Evolutionary conservation across 2,329 filamentous ascomycete genomes (phyloP).

Genomic region (Neofusicoccum laricinum): DNA sequence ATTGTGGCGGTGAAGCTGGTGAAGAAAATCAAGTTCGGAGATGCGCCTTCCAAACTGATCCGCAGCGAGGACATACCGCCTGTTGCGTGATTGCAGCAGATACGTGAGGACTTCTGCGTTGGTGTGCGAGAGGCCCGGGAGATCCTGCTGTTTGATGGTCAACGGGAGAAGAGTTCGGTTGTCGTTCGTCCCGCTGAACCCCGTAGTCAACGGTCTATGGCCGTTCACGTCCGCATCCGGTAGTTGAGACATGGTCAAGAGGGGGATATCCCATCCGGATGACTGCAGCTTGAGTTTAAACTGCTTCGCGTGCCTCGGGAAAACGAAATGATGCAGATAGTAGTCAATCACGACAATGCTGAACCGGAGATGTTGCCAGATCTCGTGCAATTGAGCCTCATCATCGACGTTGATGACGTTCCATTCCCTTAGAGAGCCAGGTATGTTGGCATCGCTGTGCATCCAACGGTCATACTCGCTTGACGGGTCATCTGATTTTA

Average conservation of each 20-base stretch:
- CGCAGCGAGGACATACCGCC: conserved; percentile 42
- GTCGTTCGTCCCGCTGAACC: conserved; percentile 73
- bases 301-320: conserved; percentile 62
- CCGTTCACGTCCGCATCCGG: neutral
- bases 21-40: conserved; percentile 47
- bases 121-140: conserved; percentile 55
- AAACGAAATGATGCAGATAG: conserved; percentile 64
- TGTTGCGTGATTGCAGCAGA: conserved; percentile 53
- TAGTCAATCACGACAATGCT: conserved; percentile 60
- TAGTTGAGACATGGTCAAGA: conserved; percentile 29
- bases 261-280: conserved; percentile 66
- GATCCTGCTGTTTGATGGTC: conserved; percentile 61
- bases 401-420: conserved; percentile 61
- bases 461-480: conserved; percentile 59
- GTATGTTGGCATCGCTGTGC: conserved; percentile 40
- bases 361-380: conserved; percentile 53
- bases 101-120: conserved; percentile 63
- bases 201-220: conserved; percentile 51
- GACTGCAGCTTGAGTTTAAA: conserved; percentile 62
- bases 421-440: conserved; percentile 50
- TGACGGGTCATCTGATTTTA: conserved; percentile 56
- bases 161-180: conserved; percentile 58
- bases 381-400: conserved; percentile 41
- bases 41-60: conserved; percentile 34
- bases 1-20: conserved; percentile 28